Evolutionary conservation across 495 filamentous ascomycete genomes (phyloP), one percentile per base, ranked within the genome.

Genomic region (Penicillium mononematosum): DNA sequence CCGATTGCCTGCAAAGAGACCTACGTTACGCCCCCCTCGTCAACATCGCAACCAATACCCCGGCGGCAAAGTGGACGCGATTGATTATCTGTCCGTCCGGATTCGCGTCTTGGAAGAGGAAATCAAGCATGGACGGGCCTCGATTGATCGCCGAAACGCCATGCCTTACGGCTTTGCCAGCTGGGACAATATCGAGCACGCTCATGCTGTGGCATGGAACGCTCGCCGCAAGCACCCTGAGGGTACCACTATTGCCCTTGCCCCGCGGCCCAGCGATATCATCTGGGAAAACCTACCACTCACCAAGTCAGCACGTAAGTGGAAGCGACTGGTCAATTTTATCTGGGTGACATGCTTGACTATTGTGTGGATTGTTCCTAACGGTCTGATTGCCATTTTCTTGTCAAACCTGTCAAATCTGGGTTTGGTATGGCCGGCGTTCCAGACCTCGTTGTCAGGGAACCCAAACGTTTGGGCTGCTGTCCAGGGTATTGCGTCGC

Each of bases 161-260:
- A 88, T 95, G 82, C 82, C 89, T 1, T 98, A 90, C 70, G 94
- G 94, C 1, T 98, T 98, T 71, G 91, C 94, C 9, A 96, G 90
- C 58, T 98, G 92, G 75, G 85, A 91, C 31, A 86, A 83, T 49
- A 96, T 98, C 50, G 81, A 85, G 36, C 88, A 93, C 45, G 92
- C 95, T 3, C 94, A 98, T 67, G 83, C 85, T 8, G 89, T 96
- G 58, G 94, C 93, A 12, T 93, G 88, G 74, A 82, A 84, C 11
- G 80, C 88, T 25, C 86, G 86, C 52, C 88, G 85, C 20, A 95
- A 92, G 73, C 86, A 88, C 58, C 89, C 89, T 5, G 81, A 89
- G 45, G 92, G 92, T 3, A 88, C 92, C 0, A 88, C 81, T 0
- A 81, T 98, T 50, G 74, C 74, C 10, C 79, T 97, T 7, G 93